Base-by-base conservation (phyloP, 441 rosid species). In the Erysimum pusillum region DNA sequence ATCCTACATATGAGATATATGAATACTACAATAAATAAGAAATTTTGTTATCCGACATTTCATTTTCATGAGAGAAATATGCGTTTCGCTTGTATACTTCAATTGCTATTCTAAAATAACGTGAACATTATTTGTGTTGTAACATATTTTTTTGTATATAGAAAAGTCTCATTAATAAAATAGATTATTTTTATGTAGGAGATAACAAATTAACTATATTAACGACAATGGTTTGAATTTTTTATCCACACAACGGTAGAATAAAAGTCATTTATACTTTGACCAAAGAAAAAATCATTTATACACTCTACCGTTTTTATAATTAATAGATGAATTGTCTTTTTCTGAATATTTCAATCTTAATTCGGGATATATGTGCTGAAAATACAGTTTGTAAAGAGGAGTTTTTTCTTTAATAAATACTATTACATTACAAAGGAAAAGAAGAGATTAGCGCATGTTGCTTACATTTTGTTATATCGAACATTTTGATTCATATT, bases 1-100 rank as follows among this genome's bases (percentile, higher is more conserved):
- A 78, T 78, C 57, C 18, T 60, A 12, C 66, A 64, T 56, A 77
- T 1, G 66, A 56, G 49, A 63, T 70, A 32, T 14, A 32, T 57
- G 0, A 48, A 22, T 25, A 65, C 54, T 52, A 44, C 41, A 34
- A n/a, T 53, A 35, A 35, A 69, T 12, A 58, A n/a, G n/a, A 12
- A 60, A 14, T 6, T 46, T 15, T 15, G 20, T 48, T 8, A 73
- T 52, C 28, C 58, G 48, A 18, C 64, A 73, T 63, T 34, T 42
- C 46, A 64, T 36, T 63, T 34, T 42, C 46, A 64, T 46, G 22
- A 42, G 22, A 51, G 10, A 63, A 44, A 10, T 32, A 53, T 46
- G 22, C 9, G 15, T 51, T 18, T 18, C 44, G 22, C 39, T 39
- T 11, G 31, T 17, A 20, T 36, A 15, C 42, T 35, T 22, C 41